Evolutionary conservation across 2,329 filamentous ascomycete species (phyloP).

Genomic region (Rosellinia necatrix): DNA sequence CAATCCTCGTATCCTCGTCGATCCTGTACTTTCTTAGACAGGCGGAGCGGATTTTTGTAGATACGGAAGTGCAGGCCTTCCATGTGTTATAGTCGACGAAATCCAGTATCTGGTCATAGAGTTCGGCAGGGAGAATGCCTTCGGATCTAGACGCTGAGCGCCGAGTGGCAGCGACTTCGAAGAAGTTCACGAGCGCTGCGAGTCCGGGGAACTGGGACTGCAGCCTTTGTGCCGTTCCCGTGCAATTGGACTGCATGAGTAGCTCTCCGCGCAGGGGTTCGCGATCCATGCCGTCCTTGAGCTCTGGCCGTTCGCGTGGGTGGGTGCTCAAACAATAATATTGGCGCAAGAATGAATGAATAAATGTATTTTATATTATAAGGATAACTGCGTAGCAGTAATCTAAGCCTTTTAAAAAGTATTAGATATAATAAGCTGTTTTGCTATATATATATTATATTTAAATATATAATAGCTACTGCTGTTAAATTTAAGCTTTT

Average conservation of each 20-base stretch:
- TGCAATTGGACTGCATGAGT: not conserved
- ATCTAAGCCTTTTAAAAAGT: too few relatives aligned
- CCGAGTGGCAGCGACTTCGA: slow-evolving; percentile 25
- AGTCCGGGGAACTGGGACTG: slow-evolving; percentile 23
- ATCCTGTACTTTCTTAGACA: slow-evolving; percentile 29
- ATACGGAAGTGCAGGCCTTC: slow-evolving; percentile 27
- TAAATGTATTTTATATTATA: too few relatives aligned
- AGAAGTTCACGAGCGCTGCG: slow-evolving; percentile 32
- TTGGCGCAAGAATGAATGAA: too few relatives aligned
- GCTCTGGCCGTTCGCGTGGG: not conserved
- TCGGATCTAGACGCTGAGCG: slow-evolving; percentile 13
- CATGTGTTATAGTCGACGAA: slow-evolving; percentile 31
- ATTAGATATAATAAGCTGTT: too few relatives aligned
- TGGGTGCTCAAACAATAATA: not conserved
- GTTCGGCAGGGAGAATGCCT: slow-evolving; percentile 22
- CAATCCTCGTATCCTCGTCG: slow-evolving; percentile 21
- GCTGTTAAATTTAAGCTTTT: too few relatives aligned
- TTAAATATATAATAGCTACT: too few relatives aligned
- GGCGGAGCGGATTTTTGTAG: slow-evolving; percentile 14
- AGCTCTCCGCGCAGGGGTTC: not conserved
- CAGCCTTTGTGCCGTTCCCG: slow-evolving; percentile 8
- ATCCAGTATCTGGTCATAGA: slow-evolving; percentile 26
- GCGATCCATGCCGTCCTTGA: not conserved
- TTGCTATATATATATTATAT: too few relatives aligned
- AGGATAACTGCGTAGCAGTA: too few relatives aligned